phyloP scores from a whole-genome alignment of 2,329 filamentous ascomycete species.

The Fusarium hainanense region DNA sequence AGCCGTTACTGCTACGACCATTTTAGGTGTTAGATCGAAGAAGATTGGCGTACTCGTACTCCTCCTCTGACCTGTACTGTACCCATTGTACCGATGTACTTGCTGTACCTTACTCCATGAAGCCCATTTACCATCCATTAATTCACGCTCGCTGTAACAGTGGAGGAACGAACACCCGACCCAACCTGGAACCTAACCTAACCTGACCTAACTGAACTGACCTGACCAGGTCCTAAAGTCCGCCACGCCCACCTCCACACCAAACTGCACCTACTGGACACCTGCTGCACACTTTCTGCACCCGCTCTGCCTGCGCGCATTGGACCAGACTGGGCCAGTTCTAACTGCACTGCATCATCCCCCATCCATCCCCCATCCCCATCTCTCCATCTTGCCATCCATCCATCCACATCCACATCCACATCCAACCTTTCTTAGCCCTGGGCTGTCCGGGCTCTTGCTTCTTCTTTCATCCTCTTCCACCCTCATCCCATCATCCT shows the following conservation, averaged over 20 bases:
- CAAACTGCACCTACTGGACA: slow-evolving; percentile 10
- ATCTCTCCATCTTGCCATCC: slow-evolving; percentile 44
- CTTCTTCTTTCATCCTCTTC: slow-evolving; percentile 43
- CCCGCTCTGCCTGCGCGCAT: slow-evolving; percentile 6
- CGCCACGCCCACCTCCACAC: slow-evolving; percentile 46
- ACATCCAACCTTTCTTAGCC: slow-evolving; percentile 38
- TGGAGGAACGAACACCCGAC: slow-evolving; percentile 38
- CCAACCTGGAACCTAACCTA: neutral
- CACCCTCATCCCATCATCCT: slow-evolving; percentile 38
- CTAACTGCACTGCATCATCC: slow-evolving; percentile 37
- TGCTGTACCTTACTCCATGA: neutral
- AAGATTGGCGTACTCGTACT: slow-evolving; percentile 32
- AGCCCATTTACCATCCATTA: neutral
- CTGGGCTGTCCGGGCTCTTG: slow-evolving; percentile 21
- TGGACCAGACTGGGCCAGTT: slow-evolving; percentile 2
- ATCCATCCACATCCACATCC: slow-evolving; percentile 9
- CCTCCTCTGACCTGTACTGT: neutral
- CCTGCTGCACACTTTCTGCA: slow-evolving; percentile 12
- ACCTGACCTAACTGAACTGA: neutral
- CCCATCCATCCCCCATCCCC: slow-evolving; percentile 41
- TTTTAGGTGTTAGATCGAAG: neutral
- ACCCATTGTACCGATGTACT: slow-evolving; percentile 6
- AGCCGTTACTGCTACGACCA: slow-evolving; percentile 29
- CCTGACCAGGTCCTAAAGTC: slow-evolving; percentile 18
- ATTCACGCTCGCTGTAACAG: slow-evolving; percentile 19